phyloP scores from a whole-genome alignment of 768 basidiomycete species.

The Obba rivulosa region DNA sequence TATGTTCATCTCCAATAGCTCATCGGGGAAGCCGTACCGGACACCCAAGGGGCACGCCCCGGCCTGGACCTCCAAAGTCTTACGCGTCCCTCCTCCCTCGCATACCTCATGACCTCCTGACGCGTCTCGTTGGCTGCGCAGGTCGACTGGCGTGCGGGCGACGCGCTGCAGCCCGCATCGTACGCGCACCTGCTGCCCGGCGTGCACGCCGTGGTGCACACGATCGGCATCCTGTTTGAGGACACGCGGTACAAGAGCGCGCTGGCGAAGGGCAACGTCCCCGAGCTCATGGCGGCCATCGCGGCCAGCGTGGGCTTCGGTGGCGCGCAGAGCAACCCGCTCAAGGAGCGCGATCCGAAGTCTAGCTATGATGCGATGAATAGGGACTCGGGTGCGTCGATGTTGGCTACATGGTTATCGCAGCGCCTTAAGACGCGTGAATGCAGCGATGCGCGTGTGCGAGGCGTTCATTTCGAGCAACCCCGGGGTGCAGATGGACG shows the following conservation, averaged over 20 bases:
- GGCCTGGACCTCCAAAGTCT: slow-evolving; percentile 76
- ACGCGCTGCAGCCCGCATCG: slow-evolving; percentile 72
- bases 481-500: slow-evolving; percentile 20
- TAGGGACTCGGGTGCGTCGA: slow-evolving; percentile 70
- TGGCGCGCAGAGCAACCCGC: slow-evolving; percentile 43
- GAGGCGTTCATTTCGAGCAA: slow-evolving; percentile 60
- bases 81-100: slow-evolving; percentile 11
- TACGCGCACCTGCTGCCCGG: slow-evolving; percentile 65
- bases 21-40: slow-evolving; percentile 78
- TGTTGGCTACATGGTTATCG: not conserved
- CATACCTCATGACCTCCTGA: slow-evolving; percentile 1
- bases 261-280: slow-evolving; percentile 52
- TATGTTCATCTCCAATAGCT: slow-evolving; percentile 38
- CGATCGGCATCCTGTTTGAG: slow-evolving; percentile 87
- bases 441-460: slow-evolving; percentile 67
- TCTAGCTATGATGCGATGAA: slow-evolving; percentile 77
- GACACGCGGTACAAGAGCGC: slow-evolving; percentile 74
- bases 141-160: slow-evolving; percentile 86
- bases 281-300: slow-evolving; percentile 45
- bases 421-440: not conserved
- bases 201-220: slow-evolving; percentile 83
- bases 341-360: slow-evolving; percentile 36
- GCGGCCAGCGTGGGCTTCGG: slow-evolving; percentile 32
- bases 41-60: slow-evolving; percentile 90
- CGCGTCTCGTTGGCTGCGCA: slow-evolving; percentile 23